Evolutionary conservation across 108 stramenopile species (phyloP), one percentile per base, ranked within the genome.

Genomic region (Cyclotella atomus): DNA sequence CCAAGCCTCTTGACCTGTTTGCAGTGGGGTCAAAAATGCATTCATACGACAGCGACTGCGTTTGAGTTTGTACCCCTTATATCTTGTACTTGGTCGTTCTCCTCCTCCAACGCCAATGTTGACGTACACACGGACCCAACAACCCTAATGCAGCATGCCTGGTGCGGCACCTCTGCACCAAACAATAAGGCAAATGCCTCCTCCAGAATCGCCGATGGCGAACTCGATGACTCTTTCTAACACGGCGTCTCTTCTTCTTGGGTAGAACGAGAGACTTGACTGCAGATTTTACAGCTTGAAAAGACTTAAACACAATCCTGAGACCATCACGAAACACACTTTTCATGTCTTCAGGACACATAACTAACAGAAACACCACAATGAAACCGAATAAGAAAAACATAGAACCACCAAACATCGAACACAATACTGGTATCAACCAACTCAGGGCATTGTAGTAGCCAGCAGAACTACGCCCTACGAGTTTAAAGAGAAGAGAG

Each of bases 71-170:
- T 28, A 27, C 3, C 2, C 2, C n/a, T n/a, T n/a, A n/a, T 17
- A 5, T 28, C 3, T 27, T 25, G 25, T 17, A 28, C 2, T 16
- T 23, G 15, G 24, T 9, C 54, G 24, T 55, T 15, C 16, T 55
- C 54, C 25, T 55, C 47, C 47, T 41, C 47, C 47, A 49, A 49
- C n/a, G 47, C 47, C 47, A 17, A 49, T 49, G 47, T 49, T 55
- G 54, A 24, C 25, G 54, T 6, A 28, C 16, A 9, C 25, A 27
- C 3, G 6, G 27, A 55, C 5, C 23, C 25, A 3, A 24, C 3
- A 15, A 16, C 17, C 6, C 5, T 15, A 27, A 6, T 6, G 24
- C 27, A 3, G 4, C 5, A 4, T 6, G 21, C 25, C 25, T 23
- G 28, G 25, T 28, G 28, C 3, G 27, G n/a, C 47, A 49, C 4